phyloP scores from a whole-genome alignment of 2,329 filamentous ascomycete genomes.

The Fusarium citri region DNA sequence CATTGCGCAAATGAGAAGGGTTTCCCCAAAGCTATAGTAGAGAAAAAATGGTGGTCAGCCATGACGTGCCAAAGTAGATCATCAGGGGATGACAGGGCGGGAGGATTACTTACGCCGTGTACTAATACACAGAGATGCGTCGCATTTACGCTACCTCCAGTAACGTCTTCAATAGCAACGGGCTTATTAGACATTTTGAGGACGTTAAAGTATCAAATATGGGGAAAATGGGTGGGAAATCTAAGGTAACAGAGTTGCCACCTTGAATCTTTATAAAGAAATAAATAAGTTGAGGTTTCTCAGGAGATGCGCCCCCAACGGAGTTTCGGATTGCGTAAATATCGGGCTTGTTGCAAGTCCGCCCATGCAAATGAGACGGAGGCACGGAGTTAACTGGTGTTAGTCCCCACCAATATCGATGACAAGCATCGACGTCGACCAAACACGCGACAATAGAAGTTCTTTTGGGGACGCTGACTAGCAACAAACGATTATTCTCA shows the following conservation, averaged over 20 bases:
- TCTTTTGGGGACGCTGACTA: background rate
- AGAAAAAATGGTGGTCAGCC: conserved; percentile 36
- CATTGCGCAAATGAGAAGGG: conserved; percentile 75
- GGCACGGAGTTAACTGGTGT: conserved; percentile 35
- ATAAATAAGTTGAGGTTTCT: conserved; percentile 37
- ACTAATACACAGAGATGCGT: conserved; percentile 82
- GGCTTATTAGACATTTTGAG: conserved; percentile 34
- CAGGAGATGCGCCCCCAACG: conserved; percentile 40
- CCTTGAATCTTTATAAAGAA: conserved; percentile 1
- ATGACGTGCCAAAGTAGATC: conserved; percentile 28
- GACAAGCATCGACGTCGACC: conserved; percentile 31
- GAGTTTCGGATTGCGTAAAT: conserved; percentile 37
- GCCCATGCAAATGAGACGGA: conserved; percentile 4
- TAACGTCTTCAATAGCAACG: conserved; percentile 49
- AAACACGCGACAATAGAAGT: conserved; percentile 17
- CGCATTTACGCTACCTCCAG: conserved; percentile 64
- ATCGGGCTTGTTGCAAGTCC: conserved; percentile 21
- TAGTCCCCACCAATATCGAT: conserved; percentile 21
- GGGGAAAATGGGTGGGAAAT: background rate
- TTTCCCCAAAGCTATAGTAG: conserved; percentile 77
- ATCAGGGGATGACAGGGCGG: conserved; percentile 17
- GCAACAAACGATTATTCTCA: conserved; percentile 4
- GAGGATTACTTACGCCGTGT: conserved; percentile 71
- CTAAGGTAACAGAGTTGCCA: background rate
- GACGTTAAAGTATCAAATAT: background rate